Evolutionary conservation across 2,329 filamentous ascomycete genomes (phyloP).

Genomic region (Scleromitrula shiraiana): DNA sequence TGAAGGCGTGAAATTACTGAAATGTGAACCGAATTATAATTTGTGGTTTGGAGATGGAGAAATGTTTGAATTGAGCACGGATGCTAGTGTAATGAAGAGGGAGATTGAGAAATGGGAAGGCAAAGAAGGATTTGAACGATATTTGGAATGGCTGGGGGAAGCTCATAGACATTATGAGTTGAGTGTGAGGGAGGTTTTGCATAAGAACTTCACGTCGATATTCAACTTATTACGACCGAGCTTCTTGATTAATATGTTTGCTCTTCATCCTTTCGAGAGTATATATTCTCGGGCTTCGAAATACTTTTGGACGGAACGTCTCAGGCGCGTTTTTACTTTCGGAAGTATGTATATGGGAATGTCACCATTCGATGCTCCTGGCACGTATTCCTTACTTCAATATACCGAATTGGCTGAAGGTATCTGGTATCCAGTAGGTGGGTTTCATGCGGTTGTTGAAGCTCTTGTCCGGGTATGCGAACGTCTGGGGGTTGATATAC

Average conservation of each 20-base stretch:
- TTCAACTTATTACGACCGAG: constrained; percentile 47
- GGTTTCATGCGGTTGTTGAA: constrained; percentile 59
- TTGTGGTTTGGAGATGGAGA: constrained; percentile 65
- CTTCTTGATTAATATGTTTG: constrained; percentile 51
- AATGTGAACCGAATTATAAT: constrained; percentile 69
- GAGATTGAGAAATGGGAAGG: constrained; percentile 69
- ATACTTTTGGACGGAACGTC: constrained; percentile 62
- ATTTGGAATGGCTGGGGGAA: constrained; percentile 58
- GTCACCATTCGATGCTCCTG: constrained; percentile 68
- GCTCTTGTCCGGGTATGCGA: constrained; percentile 56
- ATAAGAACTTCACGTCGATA: constrained; percentile 57
- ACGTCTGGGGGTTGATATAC: constrained; percentile 53
- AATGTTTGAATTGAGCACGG: constrained; percentile 55
- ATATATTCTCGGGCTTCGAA: constrained; percentile 57
- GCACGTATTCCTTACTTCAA: constrained; percentile 65
- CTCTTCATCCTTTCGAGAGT: constrained; percentile 62
- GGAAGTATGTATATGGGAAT: constrained; percentile 80
- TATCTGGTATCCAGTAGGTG: constrained; percentile 67
- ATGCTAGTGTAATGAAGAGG: constrained; percentile 60
- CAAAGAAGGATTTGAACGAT: constrained; percentile 61
- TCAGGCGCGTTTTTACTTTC: constrained; percentile 67
- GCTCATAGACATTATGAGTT: constrained; percentile 64
- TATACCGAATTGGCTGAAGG: constrained; percentile 70
- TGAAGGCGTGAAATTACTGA: constrained; percentile 60
- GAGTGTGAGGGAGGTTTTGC: constrained; percentile 56